Evolutionary conservation across 2,329 filamentous ascomycete species (phyloP).

Genomic region (Diaporthe ampelina): DNA sequence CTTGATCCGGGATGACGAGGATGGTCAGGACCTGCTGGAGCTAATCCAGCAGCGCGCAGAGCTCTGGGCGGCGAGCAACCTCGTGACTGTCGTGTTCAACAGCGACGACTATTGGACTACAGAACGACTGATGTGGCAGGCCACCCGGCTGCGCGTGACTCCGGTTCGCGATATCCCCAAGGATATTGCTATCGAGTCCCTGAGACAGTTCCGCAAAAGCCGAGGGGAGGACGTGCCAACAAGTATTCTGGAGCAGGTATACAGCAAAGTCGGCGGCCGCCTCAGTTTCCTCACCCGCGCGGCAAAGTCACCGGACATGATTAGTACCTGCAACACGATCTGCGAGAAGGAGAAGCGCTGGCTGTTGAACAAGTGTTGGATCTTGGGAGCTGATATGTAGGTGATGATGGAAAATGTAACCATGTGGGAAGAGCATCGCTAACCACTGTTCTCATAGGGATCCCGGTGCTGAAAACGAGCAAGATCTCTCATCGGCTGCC

Average conservation of each 20-base stretch:
- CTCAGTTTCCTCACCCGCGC: constrained; percentile 90
- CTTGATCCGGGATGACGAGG: constrained; percentile 93
- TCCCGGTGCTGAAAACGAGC: constrained; percentile 12
- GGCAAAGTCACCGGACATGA: constrained; percentile 87
- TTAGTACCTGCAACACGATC: constrained; percentile 78
- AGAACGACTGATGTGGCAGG: constrained; percentile 91
- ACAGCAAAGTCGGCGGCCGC: constrained; percentile 87
- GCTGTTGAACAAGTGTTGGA: constrained; percentile 83
- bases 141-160: constrained; percentile 94
- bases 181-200: constrained; percentile 79
- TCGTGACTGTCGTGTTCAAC: constrained; percentile 95
- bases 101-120: constrained; percentile 99
- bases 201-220: constrained; percentile 83
- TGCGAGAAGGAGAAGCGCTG: constrained; percentile 78
- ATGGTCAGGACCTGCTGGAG: constrained; percentile 93
- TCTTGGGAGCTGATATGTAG: constrained; percentile 75
- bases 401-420: background rate
- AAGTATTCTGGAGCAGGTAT: constrained; percentile 79
- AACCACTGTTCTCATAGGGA: background rate
- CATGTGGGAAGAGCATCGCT: background rate
- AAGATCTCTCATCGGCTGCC: constrained; percentile 66
- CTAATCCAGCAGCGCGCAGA: constrained; percentile 96
- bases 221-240: constrained; percentile 72
- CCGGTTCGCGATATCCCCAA: constrained; percentile 88
- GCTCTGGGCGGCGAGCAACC: constrained; percentile 92